Percentiles rank a stretch among this genome's conserved stretches.
phyloP scores from a whole-genome alignment of 2,329 filamentous ascomycete genomes.

The Ophiostoma perfectum region DNA sequence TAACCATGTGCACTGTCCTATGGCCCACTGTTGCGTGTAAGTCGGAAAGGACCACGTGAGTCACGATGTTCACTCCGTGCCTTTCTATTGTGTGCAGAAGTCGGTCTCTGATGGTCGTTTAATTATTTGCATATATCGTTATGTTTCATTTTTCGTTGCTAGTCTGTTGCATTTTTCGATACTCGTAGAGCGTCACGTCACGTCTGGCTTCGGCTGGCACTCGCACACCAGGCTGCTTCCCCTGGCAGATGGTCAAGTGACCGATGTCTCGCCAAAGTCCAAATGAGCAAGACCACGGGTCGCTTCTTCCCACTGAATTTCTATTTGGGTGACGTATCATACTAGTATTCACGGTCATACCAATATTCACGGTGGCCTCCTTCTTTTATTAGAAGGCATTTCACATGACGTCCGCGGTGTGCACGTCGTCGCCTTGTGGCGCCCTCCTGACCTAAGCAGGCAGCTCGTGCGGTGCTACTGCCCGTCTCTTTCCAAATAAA shows the following conservation, averaged over 20 bases:
- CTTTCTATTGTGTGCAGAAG: not conserved
- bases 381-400: not conserved
- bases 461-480: not conserved
- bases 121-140: too few relatives aligned
- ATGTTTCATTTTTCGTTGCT: too few relatives aligned
- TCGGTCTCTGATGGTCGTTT: not conserved
- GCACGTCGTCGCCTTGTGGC: not conserved
- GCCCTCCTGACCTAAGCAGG: not conserved
- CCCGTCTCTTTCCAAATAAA: not conserved
- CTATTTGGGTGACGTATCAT: too few relatives aligned
- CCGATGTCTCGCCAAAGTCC: not conserved
- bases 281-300: not conserved
- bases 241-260: not conserved
- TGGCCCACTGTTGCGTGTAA: not conserved
- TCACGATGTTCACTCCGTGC: not conserved
- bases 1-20: not conserved
- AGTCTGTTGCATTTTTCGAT: too few relatives aligned
- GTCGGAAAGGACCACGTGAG: not conserved
- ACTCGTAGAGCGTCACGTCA: too few relatives aligned
- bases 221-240: too few relatives aligned
- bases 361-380: not conserved
- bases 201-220: too few relatives aligned
- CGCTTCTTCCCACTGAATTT: not conserved
- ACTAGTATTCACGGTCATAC: too few relatives aligned
- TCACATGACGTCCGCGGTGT: not conserved